A percentile compares a stretch with the other conserved stretches of the same genome.
Conservation (phyloP, 108 stramenopile genomes). For the Nitzschia sp. region DNA sequence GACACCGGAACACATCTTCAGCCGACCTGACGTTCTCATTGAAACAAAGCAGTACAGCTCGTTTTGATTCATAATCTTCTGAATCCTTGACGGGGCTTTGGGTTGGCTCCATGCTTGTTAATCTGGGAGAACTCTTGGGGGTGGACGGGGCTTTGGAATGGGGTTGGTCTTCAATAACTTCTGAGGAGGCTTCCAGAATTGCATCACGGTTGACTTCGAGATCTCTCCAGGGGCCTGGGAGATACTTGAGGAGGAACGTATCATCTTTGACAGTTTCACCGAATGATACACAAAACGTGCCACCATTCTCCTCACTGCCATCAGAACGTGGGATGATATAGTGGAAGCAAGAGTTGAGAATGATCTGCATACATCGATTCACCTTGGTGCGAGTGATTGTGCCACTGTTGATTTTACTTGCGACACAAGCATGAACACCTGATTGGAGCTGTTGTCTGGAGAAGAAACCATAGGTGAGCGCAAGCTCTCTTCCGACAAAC, state of each 20-base stretch:
- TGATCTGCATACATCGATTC: slow-evolving; percentile 91
- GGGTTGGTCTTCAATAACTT: slow-evolving; percentile 16
- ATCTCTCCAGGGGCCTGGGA: slow-evolving; percentile 76
- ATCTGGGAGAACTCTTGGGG: slow-evolving; percentile 27
- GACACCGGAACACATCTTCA: slow-evolving; percentile 84
- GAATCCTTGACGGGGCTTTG: slow-evolving; percentile 33
- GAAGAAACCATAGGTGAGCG: slow-evolving; percentile 73
- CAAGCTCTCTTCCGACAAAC: slow-evolving; percentile 79
- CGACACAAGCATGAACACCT: slow-evolving; percentile 81
- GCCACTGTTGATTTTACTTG: slow-evolving; percentile 70
- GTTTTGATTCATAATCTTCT: slow-evolving; percentile 59
- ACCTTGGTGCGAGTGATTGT: slow-evolving; percentile 85
- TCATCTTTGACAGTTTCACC: slow-evolving; percentile 52
- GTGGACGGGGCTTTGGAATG: background rate
- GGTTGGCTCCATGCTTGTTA: slow-evolving; percentile 19
- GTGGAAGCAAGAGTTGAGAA: slow-evolving; percentile 88
- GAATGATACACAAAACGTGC: slow-evolving; percentile 58
- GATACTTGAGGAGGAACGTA: slow-evolving; percentile 46
- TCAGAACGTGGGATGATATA: slow-evolving; percentile 86
- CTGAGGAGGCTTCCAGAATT: slow-evolving; percentile 36
- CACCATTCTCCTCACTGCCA: slow-evolving; percentile 82
- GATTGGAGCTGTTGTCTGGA: slow-evolving; percentile 84
- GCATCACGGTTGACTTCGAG: slow-evolving; percentile 38
- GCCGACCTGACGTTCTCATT: slow-evolving; percentile 87
- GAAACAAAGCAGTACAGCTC: slow-evolving; percentile 84